Evolutionary conservation across 2,329 filamentous ascomycete genomes (phyloP).

Genomic region (Calycina marina): DNA sequence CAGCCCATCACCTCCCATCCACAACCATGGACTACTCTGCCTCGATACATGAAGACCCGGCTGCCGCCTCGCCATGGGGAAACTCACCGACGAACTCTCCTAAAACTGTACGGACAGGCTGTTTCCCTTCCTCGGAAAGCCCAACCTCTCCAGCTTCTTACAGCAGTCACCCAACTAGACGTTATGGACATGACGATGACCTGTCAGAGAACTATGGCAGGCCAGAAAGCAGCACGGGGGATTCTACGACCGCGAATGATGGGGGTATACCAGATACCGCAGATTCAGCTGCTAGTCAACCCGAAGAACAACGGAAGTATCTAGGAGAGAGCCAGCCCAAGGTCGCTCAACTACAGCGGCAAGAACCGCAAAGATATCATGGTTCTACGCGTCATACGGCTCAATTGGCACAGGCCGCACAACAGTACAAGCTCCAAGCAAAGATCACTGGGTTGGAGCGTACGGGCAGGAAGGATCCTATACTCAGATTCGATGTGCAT

Average conservation of each 20-base stretch:
- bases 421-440: conserved; percentile 74
- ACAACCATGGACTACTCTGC: conserved; percentile 50
- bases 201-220: conserved; percentile 13
- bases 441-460: conserved; percentile 92
- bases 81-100: conserved; percentile 21
- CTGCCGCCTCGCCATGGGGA: conserved; percentile 47
- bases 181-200: conserved; percentile 17
- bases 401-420: conserved; percentile 16
- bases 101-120: conserved; percentile 16
- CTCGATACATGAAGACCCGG: conserved; percentile 39
- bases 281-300: conserved; percentile 14
- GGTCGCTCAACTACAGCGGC: conserved; percentile 14
- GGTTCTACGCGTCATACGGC: conserved; percentile 26
- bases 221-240: conserved; percentile 16
- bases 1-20: too few species aligned
- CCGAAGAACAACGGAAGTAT: conserved; percentile 21
- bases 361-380: conserved; percentile 22
- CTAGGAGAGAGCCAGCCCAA: conserved; percentile 11
- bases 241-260: conserved; percentile 17
- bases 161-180: conserved; percentile 9
- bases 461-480: conserved; percentile 88
- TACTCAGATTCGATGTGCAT: conserved; percentile 90
- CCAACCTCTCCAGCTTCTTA: conserved; percentile 19
- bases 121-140: conserved; percentile 15
- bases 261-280: conserved; percentile 18